phyloP scores from a whole-genome alignment of 1,284 basidiomycete genomes.

The Ceratobasidium sp. region DNA sequence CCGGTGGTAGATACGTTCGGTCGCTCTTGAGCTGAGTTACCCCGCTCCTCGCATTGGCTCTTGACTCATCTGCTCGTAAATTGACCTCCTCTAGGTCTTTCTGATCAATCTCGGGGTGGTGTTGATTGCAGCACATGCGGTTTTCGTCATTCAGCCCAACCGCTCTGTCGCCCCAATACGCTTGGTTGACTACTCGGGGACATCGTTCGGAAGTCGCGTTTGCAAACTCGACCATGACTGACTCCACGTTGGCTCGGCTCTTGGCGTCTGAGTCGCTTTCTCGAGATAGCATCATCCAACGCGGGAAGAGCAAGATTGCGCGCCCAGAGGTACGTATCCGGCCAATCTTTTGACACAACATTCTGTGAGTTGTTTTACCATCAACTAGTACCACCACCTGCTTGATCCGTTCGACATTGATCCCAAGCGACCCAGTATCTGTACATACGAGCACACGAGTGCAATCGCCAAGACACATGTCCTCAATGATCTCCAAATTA shows the following conservation, averaged over 20 bases:
- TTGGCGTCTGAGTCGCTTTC: background rate
- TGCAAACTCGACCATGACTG: background rate
- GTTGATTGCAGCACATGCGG: background rate
- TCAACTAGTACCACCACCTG: slow-evolving; percentile 5
- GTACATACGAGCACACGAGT: slow-evolving; percentile 11
- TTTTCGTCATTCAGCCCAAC: too few species aligned
- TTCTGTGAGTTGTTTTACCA: background rate
- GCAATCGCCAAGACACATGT: background rate
- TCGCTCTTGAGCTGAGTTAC: background rate
- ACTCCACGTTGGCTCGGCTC: background rate
- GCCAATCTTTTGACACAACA: slow-evolving; percentile 6
- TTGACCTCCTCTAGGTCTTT: background rate
- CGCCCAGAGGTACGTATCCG: background rate
- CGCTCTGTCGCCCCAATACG: background rate
- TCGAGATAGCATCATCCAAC: background rate
- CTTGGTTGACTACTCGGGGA: background rate
- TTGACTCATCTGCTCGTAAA: background rate
- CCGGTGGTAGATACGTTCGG: background rate
- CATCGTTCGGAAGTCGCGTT: background rate
- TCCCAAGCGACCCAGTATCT: slow-evolving; percentile 7
- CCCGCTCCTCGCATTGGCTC: background rate
- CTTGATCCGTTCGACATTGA: background rate
- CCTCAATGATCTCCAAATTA: background rate
- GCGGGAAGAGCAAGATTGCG: background rate
- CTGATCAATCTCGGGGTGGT: background rate